Conservation (phyloP, 306 rosid genomes). For the Erythrophleum fordii region DNA sequence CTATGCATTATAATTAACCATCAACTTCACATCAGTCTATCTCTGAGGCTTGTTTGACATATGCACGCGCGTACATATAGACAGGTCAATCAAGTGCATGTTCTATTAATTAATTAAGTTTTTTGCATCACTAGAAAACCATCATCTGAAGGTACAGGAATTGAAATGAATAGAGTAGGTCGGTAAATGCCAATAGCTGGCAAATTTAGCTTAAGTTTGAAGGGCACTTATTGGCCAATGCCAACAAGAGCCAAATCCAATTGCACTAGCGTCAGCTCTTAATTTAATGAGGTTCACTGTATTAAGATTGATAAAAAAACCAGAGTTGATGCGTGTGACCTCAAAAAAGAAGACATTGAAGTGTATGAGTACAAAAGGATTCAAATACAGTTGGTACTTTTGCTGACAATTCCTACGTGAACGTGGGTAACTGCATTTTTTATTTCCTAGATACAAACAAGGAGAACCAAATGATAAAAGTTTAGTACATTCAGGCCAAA, state of each 20-base stretch:
- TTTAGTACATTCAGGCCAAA: too few species aligned
- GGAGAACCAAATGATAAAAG: too few species aligned
- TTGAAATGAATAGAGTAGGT: not conserved
- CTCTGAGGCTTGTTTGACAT: slow-evolving; percentile 19
- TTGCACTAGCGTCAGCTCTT: not conserved
- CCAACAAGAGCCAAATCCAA: slow-evolving; percentile 10
- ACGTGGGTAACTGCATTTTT: slow-evolving; percentile 20
- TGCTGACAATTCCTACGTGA: slow-evolving; percentile 19
- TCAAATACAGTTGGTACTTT: not conserved
- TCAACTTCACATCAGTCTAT: too few species aligned
- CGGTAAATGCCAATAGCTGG: slow-evolving; percentile 3
- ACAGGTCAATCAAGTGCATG: slow-evolving; percentile 41
- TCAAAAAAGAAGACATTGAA: not conserved
- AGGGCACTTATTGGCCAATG: not conserved
- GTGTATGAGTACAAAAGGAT: not conserved
- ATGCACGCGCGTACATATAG: too few species aligned
- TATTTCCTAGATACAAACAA: not conserved
- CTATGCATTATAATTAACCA: too few species aligned
- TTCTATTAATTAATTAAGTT: slow-evolving; percentile 1
- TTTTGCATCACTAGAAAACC: slow-evolving; percentile 39
- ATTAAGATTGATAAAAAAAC: not conserved
- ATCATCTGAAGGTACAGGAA: slow-evolving; percentile 40
- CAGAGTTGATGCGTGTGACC: slow-evolving; percentile 7
- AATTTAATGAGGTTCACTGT: slow-evolving; percentile 33
- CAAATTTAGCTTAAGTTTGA: not conserved